Base-by-base conservation (phyloP, 148 eudicot genomes). In the Fallopia convolvulus region DNA sequence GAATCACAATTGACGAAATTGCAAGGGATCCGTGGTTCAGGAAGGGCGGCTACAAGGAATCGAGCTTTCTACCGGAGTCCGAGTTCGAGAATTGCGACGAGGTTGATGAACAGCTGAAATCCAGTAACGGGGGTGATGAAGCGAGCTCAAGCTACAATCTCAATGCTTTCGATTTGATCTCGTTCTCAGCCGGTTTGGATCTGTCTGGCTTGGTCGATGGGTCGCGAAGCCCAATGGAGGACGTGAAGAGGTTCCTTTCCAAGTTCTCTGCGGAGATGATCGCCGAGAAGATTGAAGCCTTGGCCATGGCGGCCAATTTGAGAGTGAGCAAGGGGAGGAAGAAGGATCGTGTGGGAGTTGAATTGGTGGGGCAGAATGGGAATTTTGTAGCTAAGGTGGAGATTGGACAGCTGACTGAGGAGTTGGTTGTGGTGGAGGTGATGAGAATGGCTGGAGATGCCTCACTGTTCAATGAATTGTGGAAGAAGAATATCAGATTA, bases 1-100 rank as follows among this genome's bases (percentile, higher is more conserved):
- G 93, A 41, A 87, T 92, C 17, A 84, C 93, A 33, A 40, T 92
- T 2, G 91, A 90, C 21, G 85, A 88, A 78, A 92, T 90, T 42
- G 74, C 56, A 11, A 79, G 56, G 7, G 90, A 90, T 47, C 91
- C 97, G 0, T 92, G 97, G 97, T 89, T 90, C 50, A 75, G 44
- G 10, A 86, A 83, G 26, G 87, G 82, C 36, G 73, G 84, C 0
- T 83, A 44, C 52, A 81, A 80, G 30, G 84, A 84, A 65, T 63
- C 82, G 6, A 86, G 79, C 23, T 83, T 81, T 23, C 70, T 77
- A 8, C 83, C 85, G 0, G 86, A 82, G 20, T 21, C 78, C 42
- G 75, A 83, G 80, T 61, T 10, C 61, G 41, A 76, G 5, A 21
- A 77, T 44, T 55, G 61, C 23, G 78, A 76, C 17, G 76, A 32